Conservation (phyloP, 73 alveolate genomes). For the Symbiodinium natans region DNA sequence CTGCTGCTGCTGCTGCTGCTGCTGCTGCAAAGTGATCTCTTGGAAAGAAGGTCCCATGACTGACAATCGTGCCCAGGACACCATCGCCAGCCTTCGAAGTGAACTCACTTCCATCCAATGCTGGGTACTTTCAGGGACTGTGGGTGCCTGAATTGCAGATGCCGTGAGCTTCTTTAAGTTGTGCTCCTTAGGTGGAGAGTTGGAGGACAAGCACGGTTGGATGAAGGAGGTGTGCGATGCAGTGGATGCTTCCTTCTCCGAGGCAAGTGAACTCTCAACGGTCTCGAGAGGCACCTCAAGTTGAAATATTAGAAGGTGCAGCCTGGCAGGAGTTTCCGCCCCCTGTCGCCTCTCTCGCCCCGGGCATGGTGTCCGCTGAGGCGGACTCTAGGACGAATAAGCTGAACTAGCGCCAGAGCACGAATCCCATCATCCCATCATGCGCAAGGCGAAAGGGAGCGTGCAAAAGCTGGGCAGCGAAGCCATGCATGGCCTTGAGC, state of each 20-base stretch:
- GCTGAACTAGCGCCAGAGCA: not conserved
- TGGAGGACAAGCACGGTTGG: constrained; percentile 89
- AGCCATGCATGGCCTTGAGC: constrained; percentile 87
- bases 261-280: not conserved
- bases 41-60: no score
- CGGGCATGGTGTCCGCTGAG: constrained; percentile 93
- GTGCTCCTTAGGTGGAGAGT: constrained; percentile 75
- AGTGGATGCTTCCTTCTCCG: constrained; percentile 51
- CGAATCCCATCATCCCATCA: not conserved
- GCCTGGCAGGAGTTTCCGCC: constrained; percentile 19
- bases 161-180: not conserved
- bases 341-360: constrained; percentile 41
- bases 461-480: constrained; percentile 78
- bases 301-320: not conserved
- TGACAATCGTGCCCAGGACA: constrained; percentile 35
- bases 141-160: not conserved
- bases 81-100: constrained; percentile 49
- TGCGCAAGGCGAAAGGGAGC: constrained; percentile 40
- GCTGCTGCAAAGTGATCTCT: no score
- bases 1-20: no score
- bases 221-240: constrained; percentile 72
- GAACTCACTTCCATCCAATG: constrained; percentile 87
- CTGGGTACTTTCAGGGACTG: not conserved
- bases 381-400: not conserved
- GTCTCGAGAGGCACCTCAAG: not conserved